A percentile compares a stretch with the other conserved stretches of the same genome.
Conservation (phyloP, 345 rosid species). For the Eucalyptus paniculata region DNA sequence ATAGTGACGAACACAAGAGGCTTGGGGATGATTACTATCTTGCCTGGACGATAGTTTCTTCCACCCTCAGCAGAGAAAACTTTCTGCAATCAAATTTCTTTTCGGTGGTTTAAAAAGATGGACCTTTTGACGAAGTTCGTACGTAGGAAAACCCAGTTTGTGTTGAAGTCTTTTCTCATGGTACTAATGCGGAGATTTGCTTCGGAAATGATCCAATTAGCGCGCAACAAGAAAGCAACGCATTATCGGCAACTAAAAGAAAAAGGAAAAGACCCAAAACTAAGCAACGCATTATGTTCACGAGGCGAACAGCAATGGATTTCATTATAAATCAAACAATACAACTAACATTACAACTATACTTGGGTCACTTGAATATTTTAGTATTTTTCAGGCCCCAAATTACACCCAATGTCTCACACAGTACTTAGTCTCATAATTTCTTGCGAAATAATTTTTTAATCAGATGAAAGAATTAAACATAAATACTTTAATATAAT, state of each 20-base stretch:
- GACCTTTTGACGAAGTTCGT: background rate
- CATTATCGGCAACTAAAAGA: background rate
- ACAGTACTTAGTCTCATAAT: too few relatives aligned
- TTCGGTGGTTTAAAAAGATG: background rate
- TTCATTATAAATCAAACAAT: too few relatives aligned
- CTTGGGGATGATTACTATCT: too few relatives aligned
- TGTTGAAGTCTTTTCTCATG: background rate
- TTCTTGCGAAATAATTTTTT: too few relatives aligned
- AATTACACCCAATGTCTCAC: too few relatives aligned
- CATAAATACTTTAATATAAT: too few relatives aligned
- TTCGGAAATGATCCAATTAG: background rate
- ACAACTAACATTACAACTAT: too few relatives aligned
- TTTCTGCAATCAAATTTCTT: background rate
- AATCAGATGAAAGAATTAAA: too few relatives aligned
- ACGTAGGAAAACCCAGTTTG: background rate
- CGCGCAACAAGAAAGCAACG: background rate
- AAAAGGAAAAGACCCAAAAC: background rate
- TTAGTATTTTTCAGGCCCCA: too few relatives aligned
- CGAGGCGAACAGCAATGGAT: fast-evolving
- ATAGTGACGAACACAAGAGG: too few relatives aligned
- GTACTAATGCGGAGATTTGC: background rate
- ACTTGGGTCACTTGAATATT: too few relatives aligned
- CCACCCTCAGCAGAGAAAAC: background rate
- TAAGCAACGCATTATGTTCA: background rate
- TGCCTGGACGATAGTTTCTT: too few relatives aligned